Base-by-base conservation (phyloP, 306 rosid species). In the Begonia loranthoides region DNA sequence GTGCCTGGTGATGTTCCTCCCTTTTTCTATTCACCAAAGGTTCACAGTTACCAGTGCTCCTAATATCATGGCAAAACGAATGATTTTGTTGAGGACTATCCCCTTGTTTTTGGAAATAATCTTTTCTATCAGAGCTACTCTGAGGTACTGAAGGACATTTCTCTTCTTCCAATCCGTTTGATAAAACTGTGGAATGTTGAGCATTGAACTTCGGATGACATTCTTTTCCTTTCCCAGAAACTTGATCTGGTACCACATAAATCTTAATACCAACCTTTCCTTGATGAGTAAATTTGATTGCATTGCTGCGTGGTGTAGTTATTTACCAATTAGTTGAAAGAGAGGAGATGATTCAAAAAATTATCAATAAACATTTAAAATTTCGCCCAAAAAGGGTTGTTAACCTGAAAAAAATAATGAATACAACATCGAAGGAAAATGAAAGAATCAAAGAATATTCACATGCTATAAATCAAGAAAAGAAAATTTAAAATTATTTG, bases 231-330 rank as follows among this genome's bases (percentile, higher is more conserved):
- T 75, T 70, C 45, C 73, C 74, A 56, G 63, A 68, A 43, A 77
- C 55, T 41, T 92, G 88, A 43, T 81, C 74, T 4, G 76, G 50
- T 50, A 83, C 73, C 61, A 79, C 80, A 13, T 74, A 76, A 43
- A 92, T 88, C 44, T 80, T 86, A 55, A 92, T 71, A 19, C 96
- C 94, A 59, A 92, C 96, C 68, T 83, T 79, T 49, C 99, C 99
- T 83, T 86, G 73, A 67, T 73, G 94, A 45, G 99, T 92, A 71
- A 92, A 92, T 82, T 92, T 92, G 73, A 86, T 79, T 0, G 96
- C 93, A 14, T 92, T 92, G 76, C 99, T 89, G 94, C 71, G 62
- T 65, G 24, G 55, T 17, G 53, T 48, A 33, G 47, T 71, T 50
- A 50, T 38, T 51, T 44, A 54, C 14, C 55, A 36, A 52, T 28